A percentile compares a stretch with the other conserved stretches of the same genome.
phyloP scores from a whole-genome alignment of 768 basidiomycete genomes.

The Leccinum rimulosum region DNA sequence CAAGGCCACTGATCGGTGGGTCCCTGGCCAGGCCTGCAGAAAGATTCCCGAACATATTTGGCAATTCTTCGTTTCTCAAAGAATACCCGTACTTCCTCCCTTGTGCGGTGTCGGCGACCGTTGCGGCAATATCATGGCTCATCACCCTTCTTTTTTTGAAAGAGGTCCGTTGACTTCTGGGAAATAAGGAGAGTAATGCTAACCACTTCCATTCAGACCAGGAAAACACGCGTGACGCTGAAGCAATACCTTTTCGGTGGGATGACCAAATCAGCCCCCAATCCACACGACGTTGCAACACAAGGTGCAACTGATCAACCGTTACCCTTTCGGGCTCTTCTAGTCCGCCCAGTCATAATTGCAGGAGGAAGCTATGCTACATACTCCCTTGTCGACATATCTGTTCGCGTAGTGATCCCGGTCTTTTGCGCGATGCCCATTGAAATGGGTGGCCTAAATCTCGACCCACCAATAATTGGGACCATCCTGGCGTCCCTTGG shows the following conservation, averaged over 20 bases:
- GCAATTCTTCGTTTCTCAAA: slow-evolving; percentile 52
- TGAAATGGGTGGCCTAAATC: slow-evolving; percentile 27
- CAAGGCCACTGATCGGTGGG: slow-evolving; percentile 71
- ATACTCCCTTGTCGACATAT: slow-evolving; percentile 61
- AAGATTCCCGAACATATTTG: slow-evolving; percentile 61
- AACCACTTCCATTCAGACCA: slow-evolving; percentile 13
- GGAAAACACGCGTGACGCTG: slow-evolving; percentile 11
- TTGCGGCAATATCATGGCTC: slow-evolving; percentile 49
- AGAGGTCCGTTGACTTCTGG: slow-evolving; percentile 38
- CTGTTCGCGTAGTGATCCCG: slow-evolving; percentile 46
- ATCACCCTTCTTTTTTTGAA: slow-evolving; percentile 50
- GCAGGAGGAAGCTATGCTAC: slow-evolving; percentile 60
- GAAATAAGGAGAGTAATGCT: neutral
- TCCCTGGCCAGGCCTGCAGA: slow-evolving; percentile 60
- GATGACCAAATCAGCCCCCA: neutral
- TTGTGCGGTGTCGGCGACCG: slow-evolving; percentile 59
- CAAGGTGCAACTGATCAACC: slow-evolving; percentile 19
- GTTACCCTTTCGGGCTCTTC: slow-evolving; percentile 46
- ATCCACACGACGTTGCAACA: neutral
- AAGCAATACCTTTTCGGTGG: slow-evolving; percentile 18
- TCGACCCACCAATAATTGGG: slow-evolving; percentile 32
- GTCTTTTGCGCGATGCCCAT: slow-evolving; percentile 33
- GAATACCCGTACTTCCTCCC: slow-evolving; percentile 76
- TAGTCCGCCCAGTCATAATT: slow-evolving; percentile 51
- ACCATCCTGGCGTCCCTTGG: slow-evolving; percentile 24